These are phyloP conservation scores for Nectriaceae sp. DNA, from an alignment of 2,329 filamentous ascomycete genomes.

Conservation along the genomic window DNA sequence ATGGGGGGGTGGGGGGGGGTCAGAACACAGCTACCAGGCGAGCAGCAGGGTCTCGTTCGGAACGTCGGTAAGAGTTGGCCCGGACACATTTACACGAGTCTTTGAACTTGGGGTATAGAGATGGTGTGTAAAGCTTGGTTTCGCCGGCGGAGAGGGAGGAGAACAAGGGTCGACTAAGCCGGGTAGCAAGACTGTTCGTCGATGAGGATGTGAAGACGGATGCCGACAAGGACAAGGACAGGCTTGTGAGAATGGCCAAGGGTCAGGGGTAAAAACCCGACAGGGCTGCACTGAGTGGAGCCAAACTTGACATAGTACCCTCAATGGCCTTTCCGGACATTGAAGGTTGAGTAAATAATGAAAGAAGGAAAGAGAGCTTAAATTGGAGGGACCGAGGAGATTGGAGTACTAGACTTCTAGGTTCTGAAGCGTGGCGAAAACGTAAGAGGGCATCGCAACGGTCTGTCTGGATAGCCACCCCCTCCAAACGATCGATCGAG, in stretches of 20 bases:
- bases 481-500: conserved; percentile 25
- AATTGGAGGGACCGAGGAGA: conserved; percentile 15
- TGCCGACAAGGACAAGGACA: conserved; percentile 16
- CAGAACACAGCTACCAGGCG: conserved; percentile 24
- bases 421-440: conserved; percentile 22
- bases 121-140: conserved; percentile 13
- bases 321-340: conserved; percentile 10
- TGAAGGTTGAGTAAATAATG: conserved; percentile 1
- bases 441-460: conserved; percentile 25
- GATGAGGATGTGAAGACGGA: conserved; percentile 27
- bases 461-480: conserved; percentile 1
- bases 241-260: not conserved
- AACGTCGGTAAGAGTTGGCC: conserved; percentile 29
- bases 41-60: conserved; percentile 28
- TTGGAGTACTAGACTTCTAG: conserved; percentile 14
- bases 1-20: too few species aligned
- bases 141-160: conserved; percentile 23
- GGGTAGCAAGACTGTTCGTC: conserved; percentile 27
- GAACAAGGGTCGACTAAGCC: conserved; percentile 22
- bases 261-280: conserved; percentile 3
- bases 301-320: not conserved
- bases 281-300: conserved; percentile 20
- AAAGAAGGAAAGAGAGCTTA: conserved; percentile 1
- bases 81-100: conserved; percentile 30
- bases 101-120: conserved; percentile 22